Evolutionary conservation across 495 filamentous ascomycete genomes (phyloP), one percentile per base, ranked within the genome.

Genomic region (Tuber brumale): DNA sequence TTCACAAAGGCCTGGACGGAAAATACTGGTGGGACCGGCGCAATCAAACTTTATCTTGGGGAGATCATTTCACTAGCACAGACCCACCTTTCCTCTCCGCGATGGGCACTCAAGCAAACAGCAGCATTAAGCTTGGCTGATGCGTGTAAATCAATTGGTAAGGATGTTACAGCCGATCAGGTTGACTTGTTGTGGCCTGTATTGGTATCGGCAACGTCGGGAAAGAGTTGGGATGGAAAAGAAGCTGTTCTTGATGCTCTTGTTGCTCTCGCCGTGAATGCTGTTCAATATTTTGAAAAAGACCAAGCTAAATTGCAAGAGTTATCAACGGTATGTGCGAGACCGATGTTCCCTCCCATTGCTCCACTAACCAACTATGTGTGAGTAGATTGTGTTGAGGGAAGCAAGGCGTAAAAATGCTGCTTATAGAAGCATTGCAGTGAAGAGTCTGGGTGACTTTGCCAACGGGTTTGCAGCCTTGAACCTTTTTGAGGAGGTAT

Each of bases 151-250:
- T 89, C 89, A 10, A 84, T 90, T 35, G 88, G 89, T 45, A 84
- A 82, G 80, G 88, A 91, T 74, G 87, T 93, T 27, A 85, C 84
- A 74, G 82, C 82, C 19, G 79, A 85, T 3, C 89, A 91, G 69
- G 86, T 92, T 44, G 86, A 88, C 80, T 85, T 87, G 18, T 81
- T 97, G 31, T 99, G 94, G 93, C 93, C 93, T 0, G 88, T 90
- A 0, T 86, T 97, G 37, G 92, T 97, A 69, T 92, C 90, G 81
- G 90, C 94, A 3, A 82, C 97, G 72, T 86, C 88, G 23, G 91
- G 96, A 35, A 97, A 96, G 85, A 97, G 94, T 7, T 99, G 97
- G 89, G 90, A 92, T 16, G 94, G 93, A 14, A 99, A 99, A 84
- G 95, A 97, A 84, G 90, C 89, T 75, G 90, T 98, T 70, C 85